phyloP scores from a whole-genome alignment of 805 yeast genomes.

The Yamadazyma philogaea region DNA sequence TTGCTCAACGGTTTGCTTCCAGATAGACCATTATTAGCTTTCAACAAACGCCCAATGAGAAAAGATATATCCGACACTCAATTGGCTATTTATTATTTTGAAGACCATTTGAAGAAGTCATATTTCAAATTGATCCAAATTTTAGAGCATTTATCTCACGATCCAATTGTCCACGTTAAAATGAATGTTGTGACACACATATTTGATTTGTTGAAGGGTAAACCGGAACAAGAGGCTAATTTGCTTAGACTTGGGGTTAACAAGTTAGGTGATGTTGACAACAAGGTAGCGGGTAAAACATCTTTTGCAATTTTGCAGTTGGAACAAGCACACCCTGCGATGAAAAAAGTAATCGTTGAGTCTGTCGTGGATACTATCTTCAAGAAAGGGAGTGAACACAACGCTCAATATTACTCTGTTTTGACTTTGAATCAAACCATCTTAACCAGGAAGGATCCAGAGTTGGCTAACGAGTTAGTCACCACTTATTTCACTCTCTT shows the following conservation, averaged over 20 bases:
- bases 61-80: slow-evolving; percentile 42
- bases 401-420: slow-evolving; percentile 82
- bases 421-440: slow-evolving; percentile 92
- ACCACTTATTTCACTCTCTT: slow-evolving; percentile 84
- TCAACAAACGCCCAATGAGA: slow-evolving; percentile 68
- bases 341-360: slow-evolving; percentile 80
- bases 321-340: slow-evolving; percentile 92
- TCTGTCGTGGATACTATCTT: slow-evolving; percentile 78
- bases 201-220: slow-evolving; percentile 73
- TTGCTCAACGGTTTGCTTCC: slow-evolving; percentile 80
- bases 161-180: slow-evolving; percentile 85
- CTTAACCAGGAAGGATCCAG: slow-evolving; percentile 69
- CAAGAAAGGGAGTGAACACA: slow-evolving; percentile 71
- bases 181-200: slow-evolving; percentile 71
- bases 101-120: slow-evolving; percentile 77
- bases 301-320: slow-evolving; percentile 76
- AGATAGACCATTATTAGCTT: slow-evolving; percentile 74
- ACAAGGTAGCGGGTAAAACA: slow-evolving; percentile 84
- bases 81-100: slow-evolving; percentile 77
- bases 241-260: slow-evolving; percentile 84
- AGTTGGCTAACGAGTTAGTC: slow-evolving; percentile 78
- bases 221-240: slow-evolving; percentile 97
- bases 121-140: slow-evolving; percentile 74
- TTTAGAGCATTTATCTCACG: slow-evolving; percentile 81
- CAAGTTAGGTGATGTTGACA: slow-evolving; percentile 89